These are phyloP conservation scores for Psilocybe tampanensis DNA, from an alignment of 768 basidiomycete genomes.

Conservation along the genomic window DNA sequence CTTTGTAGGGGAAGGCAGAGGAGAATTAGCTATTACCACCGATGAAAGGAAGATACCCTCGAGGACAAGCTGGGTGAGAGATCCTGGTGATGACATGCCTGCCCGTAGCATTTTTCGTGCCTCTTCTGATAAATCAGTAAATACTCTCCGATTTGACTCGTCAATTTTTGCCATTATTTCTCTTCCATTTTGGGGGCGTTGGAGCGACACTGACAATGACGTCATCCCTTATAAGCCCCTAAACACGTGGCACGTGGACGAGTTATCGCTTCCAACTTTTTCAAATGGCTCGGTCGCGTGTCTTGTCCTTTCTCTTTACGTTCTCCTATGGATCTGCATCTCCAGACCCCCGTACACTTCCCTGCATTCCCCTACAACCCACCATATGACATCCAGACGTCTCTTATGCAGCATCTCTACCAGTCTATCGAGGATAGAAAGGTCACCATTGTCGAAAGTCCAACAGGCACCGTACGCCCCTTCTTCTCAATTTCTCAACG, in stretches of 20 bases:
- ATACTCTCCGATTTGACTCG: no score
- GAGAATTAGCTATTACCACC: not conserved
- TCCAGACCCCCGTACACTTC: constrained; percentile 71
- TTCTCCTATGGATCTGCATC: constrained; percentile 33
- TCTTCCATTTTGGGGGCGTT: not conserved
- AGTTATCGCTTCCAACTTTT: not conserved
- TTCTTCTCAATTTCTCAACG: not conserved
- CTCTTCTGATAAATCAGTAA: no score
- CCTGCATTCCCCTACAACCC: constrained; percentile 81
- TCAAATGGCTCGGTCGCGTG: not conserved
- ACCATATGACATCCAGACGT: constrained; percentile 83
- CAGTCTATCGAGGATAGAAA: constrained; percentile 70
- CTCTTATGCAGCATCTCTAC: constrained; percentile 90
- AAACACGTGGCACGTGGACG: constrained; percentile 20
- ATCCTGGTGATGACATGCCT: no score
- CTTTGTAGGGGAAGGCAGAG: not conserved
- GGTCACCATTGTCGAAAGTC: constrained; percentile 85
- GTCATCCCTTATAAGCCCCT: constrained; percentile 3
- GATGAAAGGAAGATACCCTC: no score
- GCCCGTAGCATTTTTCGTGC: no score
- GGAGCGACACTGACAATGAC: no score
- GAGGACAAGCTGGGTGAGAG: no score
- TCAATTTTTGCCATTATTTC: not conserved
- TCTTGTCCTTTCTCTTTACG: not conserved
- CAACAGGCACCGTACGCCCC: constrained; percentile 78